Conservation (phyloP, 2,329 filamentous ascomycete species). For the Scytalidium lignicola region DNA sequence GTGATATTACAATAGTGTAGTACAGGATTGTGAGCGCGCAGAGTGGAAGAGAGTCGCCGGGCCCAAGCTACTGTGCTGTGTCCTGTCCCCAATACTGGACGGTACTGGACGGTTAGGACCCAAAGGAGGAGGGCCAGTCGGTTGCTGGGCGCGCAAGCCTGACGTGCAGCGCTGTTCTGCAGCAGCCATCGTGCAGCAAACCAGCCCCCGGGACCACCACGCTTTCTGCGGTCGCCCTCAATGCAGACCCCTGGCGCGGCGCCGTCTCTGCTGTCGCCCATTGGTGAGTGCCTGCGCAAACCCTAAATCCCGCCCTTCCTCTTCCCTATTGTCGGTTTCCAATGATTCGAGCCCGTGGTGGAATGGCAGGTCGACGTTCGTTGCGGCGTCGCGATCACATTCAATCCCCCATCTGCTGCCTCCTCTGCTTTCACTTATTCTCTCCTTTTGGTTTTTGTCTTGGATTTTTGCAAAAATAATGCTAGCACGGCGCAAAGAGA, state of each 20-base stretch:
- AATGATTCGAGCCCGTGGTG: conserved; percentile 18
- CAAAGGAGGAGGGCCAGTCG: no score
- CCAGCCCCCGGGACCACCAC: conserved; percentile 2
- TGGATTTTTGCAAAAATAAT: no score
- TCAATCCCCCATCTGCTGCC: no score
- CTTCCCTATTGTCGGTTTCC: conserved; percentile 7
- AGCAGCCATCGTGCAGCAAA: not conserved
- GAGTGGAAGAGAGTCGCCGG: no score
- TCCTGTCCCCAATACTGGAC: no score
- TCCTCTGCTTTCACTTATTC: not conserved
- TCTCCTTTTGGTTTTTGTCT: no score
- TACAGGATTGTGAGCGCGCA: no score
- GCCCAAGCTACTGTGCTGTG: no score
- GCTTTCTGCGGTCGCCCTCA: conserved; percentile 4
- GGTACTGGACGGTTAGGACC: no score
- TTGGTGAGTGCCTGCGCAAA: conserved; percentile 19
- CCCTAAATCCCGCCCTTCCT: not conserved
- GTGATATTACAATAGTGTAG: no score
- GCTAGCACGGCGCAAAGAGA: no score
- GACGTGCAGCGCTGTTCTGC: not conserved
- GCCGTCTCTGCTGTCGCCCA: conserved; percentile 18
- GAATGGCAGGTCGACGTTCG: conserved; percentile 13
- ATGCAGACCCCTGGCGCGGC: conserved; percentile 20
- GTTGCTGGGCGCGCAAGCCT: no score
- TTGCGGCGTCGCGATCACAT: not conserved